phyloP scores from a whole-genome alignment of 192 early-diverging fungal species.

The Backusella westeae region DNA sequence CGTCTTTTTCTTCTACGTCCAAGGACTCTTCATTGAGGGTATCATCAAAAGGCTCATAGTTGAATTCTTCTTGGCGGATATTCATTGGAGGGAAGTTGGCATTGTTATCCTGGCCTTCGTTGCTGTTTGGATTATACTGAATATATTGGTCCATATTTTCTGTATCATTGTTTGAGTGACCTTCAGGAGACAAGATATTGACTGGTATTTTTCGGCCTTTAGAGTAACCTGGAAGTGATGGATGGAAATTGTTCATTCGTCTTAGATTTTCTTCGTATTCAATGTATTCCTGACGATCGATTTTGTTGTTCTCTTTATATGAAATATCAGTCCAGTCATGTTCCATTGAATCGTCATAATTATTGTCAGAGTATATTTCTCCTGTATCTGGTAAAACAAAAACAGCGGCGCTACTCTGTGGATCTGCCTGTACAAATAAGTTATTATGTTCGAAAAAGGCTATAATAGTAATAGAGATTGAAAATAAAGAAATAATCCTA shows the following conservation, averaged over 20 bases:
- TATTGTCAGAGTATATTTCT: not conserved
- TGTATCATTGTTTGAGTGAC: not conserved
- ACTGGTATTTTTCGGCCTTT: not conserved
- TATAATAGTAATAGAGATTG: not conserved
- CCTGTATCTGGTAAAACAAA: constrained; percentile 4
- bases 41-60: not conserved
- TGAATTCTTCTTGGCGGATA: not conserved
- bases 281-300: not conserved
- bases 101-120: not conserved
- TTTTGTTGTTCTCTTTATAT: not conserved
- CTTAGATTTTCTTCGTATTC: not conserved
- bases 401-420: not conserved
- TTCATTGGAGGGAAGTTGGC: not conserved
- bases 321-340: not conserved
- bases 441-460: not conserved
- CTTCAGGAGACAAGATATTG: not conserved
- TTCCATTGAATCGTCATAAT: not conserved
- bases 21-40: not conserved
- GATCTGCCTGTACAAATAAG: not conserved
- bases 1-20: not conserved
- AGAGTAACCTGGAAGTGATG: not conserved
- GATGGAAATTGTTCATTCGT: not conserved
- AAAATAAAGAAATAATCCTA: not conserved
- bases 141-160: not conserved
- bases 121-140: not conserved